A percentile compares a stretch with the other conserved stretches of the same genome.
These are phyloP conservation scores for Termitomyces eurrhizus DNA, from an alignment of 768 basidiomycete genomes.

Conservation along the genomic window DNA sequence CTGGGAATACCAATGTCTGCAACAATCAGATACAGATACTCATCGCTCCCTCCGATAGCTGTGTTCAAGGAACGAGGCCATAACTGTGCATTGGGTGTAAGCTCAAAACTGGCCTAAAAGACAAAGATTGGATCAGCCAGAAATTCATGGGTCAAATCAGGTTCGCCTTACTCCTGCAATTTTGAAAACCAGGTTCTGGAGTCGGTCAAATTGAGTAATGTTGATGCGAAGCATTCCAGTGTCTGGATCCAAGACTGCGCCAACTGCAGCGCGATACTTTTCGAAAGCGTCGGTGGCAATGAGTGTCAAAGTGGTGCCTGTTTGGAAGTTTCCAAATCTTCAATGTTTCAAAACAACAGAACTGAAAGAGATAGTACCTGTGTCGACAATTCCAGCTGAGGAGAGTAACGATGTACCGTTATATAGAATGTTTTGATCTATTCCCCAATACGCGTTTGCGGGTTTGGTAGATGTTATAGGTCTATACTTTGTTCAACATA, in stretches of 20 bases:
- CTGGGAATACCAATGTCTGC: constrained; percentile 31
- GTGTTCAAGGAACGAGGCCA: constrained; percentile 33
- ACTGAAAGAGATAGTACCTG: constrained; percentile 28
- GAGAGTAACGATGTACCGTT: constrained; percentile 38
- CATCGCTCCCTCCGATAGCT: constrained; percentile 26
- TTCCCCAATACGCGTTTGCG: constrained; percentile 52
- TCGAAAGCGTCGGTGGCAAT: constrained; percentile 42
- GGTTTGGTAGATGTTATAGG: constrained; percentile 44
- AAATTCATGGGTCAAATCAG: constrained; percentile 39
- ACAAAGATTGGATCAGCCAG: constrained; percentile 16
- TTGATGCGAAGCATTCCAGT: constrained; percentile 54
- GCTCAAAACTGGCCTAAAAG: constrained; percentile 28
- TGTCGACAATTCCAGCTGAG: constrained; percentile 58
- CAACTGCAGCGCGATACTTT: constrained; percentile 40
- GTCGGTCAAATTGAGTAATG: constrained; percentile 39
- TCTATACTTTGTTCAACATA: constrained; percentile 19
- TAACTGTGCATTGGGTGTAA: constrained; percentile 35
- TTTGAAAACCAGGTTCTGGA: constrained; percentile 55
- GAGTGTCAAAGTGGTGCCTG: constrained; percentile 48
- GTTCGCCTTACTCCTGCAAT: constrained; percentile 44
- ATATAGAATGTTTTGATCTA: constrained; percentile 52
- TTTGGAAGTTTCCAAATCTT: neutral
- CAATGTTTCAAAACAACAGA: neutral
- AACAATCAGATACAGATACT: constrained; percentile 30
- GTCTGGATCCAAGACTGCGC: constrained; percentile 32